Evolutionary conservation across 768 basidiomycete genomes (phyloP), one percentile per base, ranked within the genome.

Genomic region (Lactifluus pinguis): DNA sequence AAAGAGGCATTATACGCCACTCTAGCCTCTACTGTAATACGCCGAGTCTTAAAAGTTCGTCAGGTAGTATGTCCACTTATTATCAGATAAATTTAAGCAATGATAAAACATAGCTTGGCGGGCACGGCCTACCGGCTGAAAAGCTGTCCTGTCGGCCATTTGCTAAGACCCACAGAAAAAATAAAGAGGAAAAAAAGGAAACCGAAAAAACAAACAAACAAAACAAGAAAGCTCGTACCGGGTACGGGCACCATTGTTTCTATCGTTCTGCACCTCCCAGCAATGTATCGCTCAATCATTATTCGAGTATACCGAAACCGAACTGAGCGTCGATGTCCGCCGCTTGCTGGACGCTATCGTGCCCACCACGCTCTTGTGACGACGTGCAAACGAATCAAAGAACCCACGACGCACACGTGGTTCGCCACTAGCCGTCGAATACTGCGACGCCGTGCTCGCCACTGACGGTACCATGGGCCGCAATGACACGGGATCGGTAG

Each of bases 401-500:
- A 68, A 67, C 50, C 65, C 51, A 19, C 66, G 60, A 6, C 64
- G 62, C n/a, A 75, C 68, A 11, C 65, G 69, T 45, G 74, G 73
- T 63, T 76, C 76, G 9, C 70, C 75, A 61, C 72, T 77, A 58
- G 69, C 72, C 10, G 70, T 68, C n/a, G 76, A 76, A 62, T 75
- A 76, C 38, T 70, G 59, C 13, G 75, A 76, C 21, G 61, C 66
- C 8, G 74, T 69, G 65, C 73, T 75, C 61, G 72, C 65, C 36
- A 69, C 72, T 9, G 74, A 73, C 39, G 67, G 67, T 62, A 67
- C 67, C 38, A 68, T 67, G 6, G 41, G 47, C 11, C 67, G 56
- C 48, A 17, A 34, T n/a, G 64, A 61, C n/a, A 47, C 36, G 21
- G 53, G 55, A 29, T 58, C 36, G 25, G 21, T 30, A 13, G 45